Evolutionary conservation across 1,284 basidiomycete genomes (phyloP).

Genomic region (Papiliotrema fonsecae): DNA sequence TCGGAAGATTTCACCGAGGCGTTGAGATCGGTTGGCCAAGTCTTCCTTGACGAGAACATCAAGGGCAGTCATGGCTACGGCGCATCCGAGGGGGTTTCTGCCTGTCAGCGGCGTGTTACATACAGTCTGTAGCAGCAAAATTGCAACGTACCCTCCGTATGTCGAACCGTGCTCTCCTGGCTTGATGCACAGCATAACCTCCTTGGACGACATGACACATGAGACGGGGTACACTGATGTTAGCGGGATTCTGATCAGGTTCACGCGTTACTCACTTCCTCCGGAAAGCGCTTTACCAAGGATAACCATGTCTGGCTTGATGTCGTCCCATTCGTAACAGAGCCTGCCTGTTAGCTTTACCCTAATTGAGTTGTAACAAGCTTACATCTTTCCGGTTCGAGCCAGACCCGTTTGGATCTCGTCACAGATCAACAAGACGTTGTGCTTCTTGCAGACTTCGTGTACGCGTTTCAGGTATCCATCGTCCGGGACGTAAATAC

Average conservation of each 20-base stretch:
- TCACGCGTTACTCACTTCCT: conserved; percentile 62
- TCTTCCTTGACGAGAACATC: conserved; percentile 83
- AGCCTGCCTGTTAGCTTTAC: conserved; percentile 55
- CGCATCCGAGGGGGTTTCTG: conserved; percentile 91
- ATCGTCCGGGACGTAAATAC: conserved; percentile 85
- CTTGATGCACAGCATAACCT: conserved; percentile 89
- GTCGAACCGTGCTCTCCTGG: conserved; percentile 99
- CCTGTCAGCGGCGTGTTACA: conserved; percentile 9
- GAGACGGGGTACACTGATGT: conserved; percentile 86
- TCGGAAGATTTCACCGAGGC: conserved; percentile 79
- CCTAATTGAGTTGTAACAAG: background rate
- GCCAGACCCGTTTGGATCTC: conserved; percentile 82
- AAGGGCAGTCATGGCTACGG: conserved; percentile 86
- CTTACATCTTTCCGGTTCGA: conserved; percentile 48
- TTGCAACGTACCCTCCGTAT: conserved; percentile 70
- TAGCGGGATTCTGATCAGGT: no score
- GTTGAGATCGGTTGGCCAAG: conserved; percentile 70
- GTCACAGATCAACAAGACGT: conserved; percentile 92
- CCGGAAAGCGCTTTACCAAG: conserved; percentile 95
- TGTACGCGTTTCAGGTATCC: conserved; percentile 78
- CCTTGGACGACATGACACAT: conserved; percentile 81
- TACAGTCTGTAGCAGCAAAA: background rate
- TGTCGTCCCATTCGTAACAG: conserved; percentile 78
- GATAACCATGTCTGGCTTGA: conserved; percentile 88
- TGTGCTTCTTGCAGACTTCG: conserved; percentile 85